phyloP scores from a whole-genome alignment of 306 rosid species.

The Begonia masoniana region DNA sequence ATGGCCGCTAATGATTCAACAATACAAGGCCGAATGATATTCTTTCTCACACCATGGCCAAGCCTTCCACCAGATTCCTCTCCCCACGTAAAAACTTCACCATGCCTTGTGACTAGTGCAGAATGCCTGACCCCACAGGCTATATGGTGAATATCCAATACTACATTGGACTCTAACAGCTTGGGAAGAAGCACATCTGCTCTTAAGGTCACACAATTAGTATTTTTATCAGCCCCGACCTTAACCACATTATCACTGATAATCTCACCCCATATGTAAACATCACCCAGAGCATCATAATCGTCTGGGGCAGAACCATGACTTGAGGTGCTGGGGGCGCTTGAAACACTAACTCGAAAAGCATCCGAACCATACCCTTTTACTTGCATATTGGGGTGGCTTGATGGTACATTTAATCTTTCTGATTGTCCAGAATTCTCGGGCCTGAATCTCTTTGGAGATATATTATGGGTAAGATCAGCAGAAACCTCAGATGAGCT shows the following conservation, averaged over 20 bases:
- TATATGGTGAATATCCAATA: constrained; percentile 75
- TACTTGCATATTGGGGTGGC: constrained; percentile 74
- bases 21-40: constrained; percentile 69
- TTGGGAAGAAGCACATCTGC: constrained; percentile 85
- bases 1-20: constrained; percentile 72
- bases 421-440: constrained; percentile 42
- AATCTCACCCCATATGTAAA: constrained; percentile 94
- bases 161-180: constrained; percentile 75
- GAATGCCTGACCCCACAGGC: constrained; percentile 96
- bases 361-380: constrained; percentile 92
- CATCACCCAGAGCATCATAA: constrained; percentile 91
- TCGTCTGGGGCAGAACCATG: constrained; percentile 97
- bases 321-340: constrained; percentile 97
- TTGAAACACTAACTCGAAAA: constrained; percentile 95
- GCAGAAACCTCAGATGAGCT: constrained; percentile 67
- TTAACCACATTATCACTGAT: constrained; percentile 57
- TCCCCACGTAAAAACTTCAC: constrained; percentile 95
- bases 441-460: constrained; percentile 41
- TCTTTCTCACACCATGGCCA: constrained; percentile 91
- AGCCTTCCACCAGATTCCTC: constrained; percentile 99
- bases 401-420: constrained; percentile 68
- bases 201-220: constrained; percentile 43
- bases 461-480: constrained; percentile 36
- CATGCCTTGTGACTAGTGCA: constrained; percentile 89
- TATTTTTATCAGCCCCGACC: constrained; percentile 58